Evolutionary conservation across 768 basidiomycete genomes (phyloP), one percentile per base, ranked within the genome.

Genomic region (Mycena vitilis): DNA sequence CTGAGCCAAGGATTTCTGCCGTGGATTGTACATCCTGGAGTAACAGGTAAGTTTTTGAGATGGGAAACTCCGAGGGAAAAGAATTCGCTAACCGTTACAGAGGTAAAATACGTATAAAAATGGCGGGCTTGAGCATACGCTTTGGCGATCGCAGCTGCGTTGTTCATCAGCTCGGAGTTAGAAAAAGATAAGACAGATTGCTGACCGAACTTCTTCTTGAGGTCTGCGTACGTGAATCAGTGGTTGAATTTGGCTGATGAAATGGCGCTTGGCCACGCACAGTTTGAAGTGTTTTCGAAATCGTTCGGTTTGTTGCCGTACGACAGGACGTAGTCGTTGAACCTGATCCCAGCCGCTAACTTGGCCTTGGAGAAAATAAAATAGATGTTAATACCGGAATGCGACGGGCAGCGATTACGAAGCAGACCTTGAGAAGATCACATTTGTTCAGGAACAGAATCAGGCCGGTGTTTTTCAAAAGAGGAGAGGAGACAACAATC

Each of bases 221-320:
- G 13, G 18, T 45, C 44, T 45, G 51, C 51, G 51, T 18, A 34
- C 4, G 11, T 16, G 12, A 49, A 22, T 22, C 25, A 53, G 30
- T 11, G 7, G 7, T 40, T 40, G 20, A 20, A 40, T n/a, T 25
- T 38, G 37, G 40, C 23, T 16, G 18, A 45, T 6, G 18, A 45
- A 9, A 5, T 40, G 15, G 18, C 15, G 18, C 44, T 45, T 20
- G 22, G 23, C 20, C 13, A 65, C 84, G 45, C n/a, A 88, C 87
- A 88, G 75, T 86, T 85, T 40, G 84, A 81, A 1, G 81, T 84
- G 0, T 83, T 82, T 10, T 88, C 87, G n/a, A 87, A 73, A 65
- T 88, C 87, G 23, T 88, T 88, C 15, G 81, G 71, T 52, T 86
- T 78, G 54, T 88, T 86, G 11, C 85, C 84, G 63, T 84, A 88